These are phyloP conservation scores for Xerocomellus amylosporus DNA, from an alignment of 768 basidiomycete genomes.

Conservation along the genomic window DNA sequence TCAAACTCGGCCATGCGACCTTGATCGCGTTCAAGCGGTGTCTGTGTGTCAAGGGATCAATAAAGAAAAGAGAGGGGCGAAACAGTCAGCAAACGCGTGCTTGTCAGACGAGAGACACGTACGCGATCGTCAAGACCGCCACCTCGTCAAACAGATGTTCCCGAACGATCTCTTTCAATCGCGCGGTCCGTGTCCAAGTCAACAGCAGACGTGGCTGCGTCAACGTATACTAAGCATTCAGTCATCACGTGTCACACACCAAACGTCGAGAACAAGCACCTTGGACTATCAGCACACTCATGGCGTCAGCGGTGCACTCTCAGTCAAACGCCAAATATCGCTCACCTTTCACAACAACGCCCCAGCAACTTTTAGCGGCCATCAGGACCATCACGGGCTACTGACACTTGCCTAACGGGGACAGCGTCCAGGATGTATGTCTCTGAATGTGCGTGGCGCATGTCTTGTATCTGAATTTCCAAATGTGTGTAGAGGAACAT, in stretches of 20 bases:
- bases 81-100: not conserved
- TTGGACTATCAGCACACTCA: slow-evolving; percentile 50
- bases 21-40: slow-evolving; percentile 77
- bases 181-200: slow-evolving; percentile 88
- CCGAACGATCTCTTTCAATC: slow-evolving; percentile 83
- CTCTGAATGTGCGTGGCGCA: no score
- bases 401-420: no score
- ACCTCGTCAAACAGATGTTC: slow-evolving; percentile 74
- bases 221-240: no score
- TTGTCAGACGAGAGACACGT: slow-evolving; percentile 26
- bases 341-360: slow-evolving; percentile 73
- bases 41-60: slow-evolving; percentile 30
- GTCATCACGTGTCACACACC: no score
- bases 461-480: no score
- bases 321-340: not conserved
- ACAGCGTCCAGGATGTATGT: no score
- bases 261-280: slow-evolving; percentile 89
- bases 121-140: slow-evolving; percentile 88
- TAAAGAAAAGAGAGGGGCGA: not conserved
- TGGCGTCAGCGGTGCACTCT: not conserved
- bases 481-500: no score
- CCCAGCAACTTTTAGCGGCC: no score
- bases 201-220: slow-evolving; percentile 88
- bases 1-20: slow-evolving; percentile 88
- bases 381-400: no score